Base-by-base conservation (phyloP, 176 grass and related monocot species). In the Tillandsia leiboldiana region DNA sequence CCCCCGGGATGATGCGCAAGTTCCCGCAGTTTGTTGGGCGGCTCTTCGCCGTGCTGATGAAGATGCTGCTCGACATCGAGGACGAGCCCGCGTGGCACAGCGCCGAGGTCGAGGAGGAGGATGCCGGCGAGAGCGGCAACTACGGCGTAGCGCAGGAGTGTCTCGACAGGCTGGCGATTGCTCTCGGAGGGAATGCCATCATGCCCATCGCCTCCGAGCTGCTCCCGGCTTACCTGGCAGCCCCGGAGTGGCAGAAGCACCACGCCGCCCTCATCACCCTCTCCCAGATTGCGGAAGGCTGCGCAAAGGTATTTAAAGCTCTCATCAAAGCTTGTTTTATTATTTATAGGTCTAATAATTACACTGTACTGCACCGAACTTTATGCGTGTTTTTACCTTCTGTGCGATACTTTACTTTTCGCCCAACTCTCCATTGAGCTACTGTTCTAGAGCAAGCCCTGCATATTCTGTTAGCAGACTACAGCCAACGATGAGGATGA, bases 251-350 rank as follows among this genome's bases (percentile, higher is more conserved):
- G 95, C 87, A 99, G 82, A 99, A 99, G 67, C 95, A 90, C 84
- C 95, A 99, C 68, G 95, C 95, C 10, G 95, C 95, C 0, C 87
- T 99, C 61, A 80, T 99, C 64, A 94, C 95, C 14, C 95, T 99
- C 26, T 89, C 95, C 42, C 95, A 99, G 80, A 99, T 99, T 67
- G 95, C 95, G 9, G 95, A 99, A 80, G 95, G 95, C 64, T 94
- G 95, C n/a, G 86, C 95, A 29, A 99, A 99, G 90, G 92, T 96
- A 50, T 12, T 20, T 18, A 4, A 11, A 3, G 12, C 13, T 11
- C 53, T 59, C 33, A 42, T 7, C 33, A 42, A 42, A 42, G 33
- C 33, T 63, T 49, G 68, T 33, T 18, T n/a, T 22, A 69, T 51
- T 53, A 33, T 24, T 17, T 72, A 51, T 22, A 42, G 0, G 5